Evolutionary conservation across 139 green algal species (phyloP), one percentile per base, ranked within the genome.

Genomic region (Spirogloea muscicola): DNA sequence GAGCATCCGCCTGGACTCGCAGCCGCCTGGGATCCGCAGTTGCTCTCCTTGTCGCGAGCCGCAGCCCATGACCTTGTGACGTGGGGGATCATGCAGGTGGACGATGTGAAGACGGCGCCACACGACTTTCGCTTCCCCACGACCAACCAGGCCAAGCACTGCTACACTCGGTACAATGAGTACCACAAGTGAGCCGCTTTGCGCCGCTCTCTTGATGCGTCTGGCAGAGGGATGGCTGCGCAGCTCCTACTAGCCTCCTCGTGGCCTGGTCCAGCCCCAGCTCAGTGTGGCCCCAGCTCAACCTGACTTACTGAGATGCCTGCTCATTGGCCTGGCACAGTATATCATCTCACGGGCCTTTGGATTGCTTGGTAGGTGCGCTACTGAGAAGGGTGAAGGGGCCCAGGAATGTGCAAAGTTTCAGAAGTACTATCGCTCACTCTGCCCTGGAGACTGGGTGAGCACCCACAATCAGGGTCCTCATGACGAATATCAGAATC

Each of bases 161-260:
- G 92, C 85, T 96, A 93, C 78, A 93, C 90, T 36, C 86, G 91
- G 58, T 96, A 95, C 87, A 95, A 96, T 73, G 91, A 96, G 84
- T 94, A 86, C 73, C 86, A 92, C 87, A 95, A 93, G 86, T 96
- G 58, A 58, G 77, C 29, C n/a, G n/a, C n/a, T n/a, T n/a, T n/a
- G n/a, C n/a, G n/a, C n/a, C n/a, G n/a, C n/a, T n/a, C n/a, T n/a
- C n/a, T n/a, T n/a, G n/a, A n/a, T n/a, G n/a, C n/a, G n/a, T n/a
- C n/a, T n/a, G n/a, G n/a, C n/a, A n/a, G n/a, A n/a, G n/a, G n/a
- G n/a, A n/a, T n/a, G n/a, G n/a, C n/a, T n/a, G n/a, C n/a, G n/a
- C n/a, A n/a, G n/a, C n/a, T n/a, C n/a, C n/a, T n/a, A n/a, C n/a
- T 52, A 27, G 16, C 16, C 13, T 52, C 44, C 44, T 52, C 44